phyloP scores from a whole-genome alignment of 306 rosid genomes.

The Cicer bijugum region DNA sequence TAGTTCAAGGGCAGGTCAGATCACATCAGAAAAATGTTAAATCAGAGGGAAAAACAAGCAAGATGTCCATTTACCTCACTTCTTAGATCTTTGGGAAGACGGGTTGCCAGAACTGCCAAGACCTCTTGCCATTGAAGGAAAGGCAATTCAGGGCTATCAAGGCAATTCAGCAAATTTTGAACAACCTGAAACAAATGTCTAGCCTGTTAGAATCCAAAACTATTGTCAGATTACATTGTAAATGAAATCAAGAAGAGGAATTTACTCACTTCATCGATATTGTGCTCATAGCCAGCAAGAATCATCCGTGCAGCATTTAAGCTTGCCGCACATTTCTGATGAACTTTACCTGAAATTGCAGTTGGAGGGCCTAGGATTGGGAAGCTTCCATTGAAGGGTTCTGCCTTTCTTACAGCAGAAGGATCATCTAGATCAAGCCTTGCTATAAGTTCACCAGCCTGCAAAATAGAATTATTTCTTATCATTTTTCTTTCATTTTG shows the following conservation, averaged over 20 bases:
- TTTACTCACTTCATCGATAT: conserved; percentile 80
- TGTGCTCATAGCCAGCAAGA: conserved; percentile 95
- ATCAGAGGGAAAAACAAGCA: conserved; percentile 27
- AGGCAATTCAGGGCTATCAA: conserved; percentile 96
- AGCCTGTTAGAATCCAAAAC: conserved; percentile 41
- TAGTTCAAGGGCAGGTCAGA: conserved; percentile 38
- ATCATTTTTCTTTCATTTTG: conserved; percentile 27
- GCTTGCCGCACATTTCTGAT: conserved; percentile 93
- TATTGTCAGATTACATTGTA: conserved; percentile 11
- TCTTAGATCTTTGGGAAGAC: conserved; percentile 93
- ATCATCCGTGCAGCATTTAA: conserved; percentile 87
- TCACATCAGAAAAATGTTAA: conserved; percentile 41
- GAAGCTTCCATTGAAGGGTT: conserved; percentile 85
- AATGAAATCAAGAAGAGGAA: conserved; percentile 29
- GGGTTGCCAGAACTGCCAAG: conserved; percentile 87
- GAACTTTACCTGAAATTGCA: conserved; percentile 93
- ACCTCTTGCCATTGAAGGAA: conserved; percentile 99
- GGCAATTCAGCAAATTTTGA: conserved; percentile 89
- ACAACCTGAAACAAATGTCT: conserved; percentile 69
- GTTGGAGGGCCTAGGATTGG: conserved; percentile 91
- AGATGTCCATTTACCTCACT: conserved; percentile 60
- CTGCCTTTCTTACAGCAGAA: conserved; percentile 91
- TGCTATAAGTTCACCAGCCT: conserved; percentile 97
- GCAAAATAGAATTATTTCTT: conserved; percentile 38
- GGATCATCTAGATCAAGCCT: conserved; percentile 97